These are phyloP conservation scores for Asclepias syriaca DNA, from an alignment of 257 asterid species.

Conservation along the genomic window DNA sequence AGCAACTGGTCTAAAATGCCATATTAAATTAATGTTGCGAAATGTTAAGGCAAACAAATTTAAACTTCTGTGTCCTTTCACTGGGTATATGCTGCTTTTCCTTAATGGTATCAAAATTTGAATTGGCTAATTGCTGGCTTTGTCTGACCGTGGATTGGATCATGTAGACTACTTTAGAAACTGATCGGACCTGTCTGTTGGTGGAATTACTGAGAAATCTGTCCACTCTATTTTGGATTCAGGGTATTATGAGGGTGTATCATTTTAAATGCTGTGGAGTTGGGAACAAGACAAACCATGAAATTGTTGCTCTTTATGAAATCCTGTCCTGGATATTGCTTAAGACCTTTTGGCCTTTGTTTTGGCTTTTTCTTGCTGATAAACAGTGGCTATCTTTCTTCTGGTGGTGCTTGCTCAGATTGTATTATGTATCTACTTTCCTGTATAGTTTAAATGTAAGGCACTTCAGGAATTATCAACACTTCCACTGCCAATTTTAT, in stretches of 20 bases:
- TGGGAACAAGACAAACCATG: background rate
- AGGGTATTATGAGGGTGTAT: background rate
- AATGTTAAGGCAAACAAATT: conserved; percentile 3
- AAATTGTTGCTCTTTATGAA: background rate
- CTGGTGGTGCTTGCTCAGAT: background rate
- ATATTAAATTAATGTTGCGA: background rate
- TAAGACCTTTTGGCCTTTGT: background rate
- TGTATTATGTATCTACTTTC: background rate
- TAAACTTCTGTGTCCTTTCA: background rate
- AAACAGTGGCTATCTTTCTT: background rate
- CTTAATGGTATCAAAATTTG: background rate
- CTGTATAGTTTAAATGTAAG: background rate
- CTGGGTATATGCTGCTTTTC: background rate
- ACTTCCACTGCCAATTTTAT: conserved; percentile 10
- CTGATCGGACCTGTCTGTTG: background rate
- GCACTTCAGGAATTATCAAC: background rate
- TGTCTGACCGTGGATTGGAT: background rate
- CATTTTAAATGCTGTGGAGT: background rate
- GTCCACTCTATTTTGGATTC: background rate
- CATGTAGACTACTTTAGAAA: background rate
- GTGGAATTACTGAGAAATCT: background rate
- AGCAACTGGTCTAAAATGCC: background rate
- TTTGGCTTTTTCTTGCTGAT: background rate
- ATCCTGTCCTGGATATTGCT: background rate
- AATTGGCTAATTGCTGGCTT: background rate